Evolutionary conservation across 2,329 filamentous ascomycete genomes (phyloP).

Genomic region (Emmonsiellopsis sp.): DNA sequence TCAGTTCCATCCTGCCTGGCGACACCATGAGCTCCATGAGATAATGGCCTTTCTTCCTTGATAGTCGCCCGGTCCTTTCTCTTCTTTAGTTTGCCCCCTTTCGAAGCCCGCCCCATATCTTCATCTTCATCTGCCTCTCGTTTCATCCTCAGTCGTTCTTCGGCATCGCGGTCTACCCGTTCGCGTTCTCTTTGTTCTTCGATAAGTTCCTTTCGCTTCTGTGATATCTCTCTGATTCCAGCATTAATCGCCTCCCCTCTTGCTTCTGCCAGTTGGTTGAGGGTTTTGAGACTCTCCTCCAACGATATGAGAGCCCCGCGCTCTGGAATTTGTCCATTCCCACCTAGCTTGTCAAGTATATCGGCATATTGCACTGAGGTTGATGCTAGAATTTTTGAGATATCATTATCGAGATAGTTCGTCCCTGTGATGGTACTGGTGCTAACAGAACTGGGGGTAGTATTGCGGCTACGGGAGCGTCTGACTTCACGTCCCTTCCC

Average conservation of each 20-base stretch:
- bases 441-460: constrained; percentile 51
- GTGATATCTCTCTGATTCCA: constrained; percentile 50
- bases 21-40: constrained; percentile 54
- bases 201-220: constrained; percentile 48
- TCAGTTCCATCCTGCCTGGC: constrained; percentile 57
- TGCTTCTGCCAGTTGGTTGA: constrained; percentile 49
- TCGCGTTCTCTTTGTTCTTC: constrained; percentile 44
- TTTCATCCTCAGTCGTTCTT: constrained; percentile 41
- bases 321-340: constrained; percentile 40
- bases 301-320: constrained; percentile 41
- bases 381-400: constrained; percentile 39
- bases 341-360: constrained; percentile 47
- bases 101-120: constrained; percentile 38
- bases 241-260: constrained; percentile 51
- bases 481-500: constrained; percentile 45
- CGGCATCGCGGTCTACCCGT: constrained; percentile 37
- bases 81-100: constrained; percentile 63
- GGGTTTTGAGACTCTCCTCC: constrained; percentile 45
- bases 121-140: constrained; percentile 37
- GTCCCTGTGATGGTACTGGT: constrained; percentile 31
- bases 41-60: constrained; percentile 52
- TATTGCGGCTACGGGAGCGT: constrained; percentile 53
- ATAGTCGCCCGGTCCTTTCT: constrained; percentile 60
- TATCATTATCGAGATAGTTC: constrained; percentile 48
- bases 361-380: constrained; percentile 47